A percentile compares a stretch with the other conserved stretches of the same genome.
Evolutionary conservation across 345 rosid species (phyloP).

Genomic region (Garcia nutans): DNA sequence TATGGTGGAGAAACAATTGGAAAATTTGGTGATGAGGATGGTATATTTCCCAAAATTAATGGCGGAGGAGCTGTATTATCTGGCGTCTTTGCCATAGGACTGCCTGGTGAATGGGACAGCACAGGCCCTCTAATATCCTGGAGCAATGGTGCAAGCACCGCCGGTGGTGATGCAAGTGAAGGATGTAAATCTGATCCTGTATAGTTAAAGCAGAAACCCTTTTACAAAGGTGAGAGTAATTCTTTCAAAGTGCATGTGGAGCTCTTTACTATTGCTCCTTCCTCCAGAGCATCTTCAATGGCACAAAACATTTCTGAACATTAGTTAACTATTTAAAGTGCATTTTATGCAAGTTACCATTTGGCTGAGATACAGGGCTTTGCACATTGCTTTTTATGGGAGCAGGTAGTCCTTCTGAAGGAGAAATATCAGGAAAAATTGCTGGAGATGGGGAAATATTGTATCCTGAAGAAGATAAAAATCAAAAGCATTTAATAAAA

Average conservation of each 20-base stretch:
- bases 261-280: too few species aligned
- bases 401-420: conserved; percentile 30
- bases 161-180: conserved; percentile 39
- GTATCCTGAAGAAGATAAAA: conserved; percentile 23
- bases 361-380: conserved; percentile 27
- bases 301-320: neutral
- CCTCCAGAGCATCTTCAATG: too few species aligned
- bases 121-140: conserved; percentile 34
- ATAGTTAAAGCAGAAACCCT: conserved; percentile 17
- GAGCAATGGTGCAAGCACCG: conserved; percentile 40
- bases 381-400: conserved; percentile 29
- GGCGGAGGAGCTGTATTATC: conserved; percentile 43
- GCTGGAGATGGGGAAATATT: conserved; percentile 33
- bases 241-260: too few species aligned
- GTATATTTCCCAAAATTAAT: conserved; percentile 18
- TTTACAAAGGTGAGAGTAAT: neutral
- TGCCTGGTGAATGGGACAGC: conserved; percentile 40
- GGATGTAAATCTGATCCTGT: conserved; percentile 38
- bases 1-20: conserved; percentile 15
- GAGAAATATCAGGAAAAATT: conserved; percentile 28
- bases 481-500: neutral
- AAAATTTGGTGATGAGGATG: conserved; percentile 29
- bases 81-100: conserved; percentile 33
- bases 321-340: neutral
- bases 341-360: conserved; percentile 27